Conservation (phyloP, 2,329 filamentous ascomycete genomes). For the Ceratocystis variospora region DNA sequence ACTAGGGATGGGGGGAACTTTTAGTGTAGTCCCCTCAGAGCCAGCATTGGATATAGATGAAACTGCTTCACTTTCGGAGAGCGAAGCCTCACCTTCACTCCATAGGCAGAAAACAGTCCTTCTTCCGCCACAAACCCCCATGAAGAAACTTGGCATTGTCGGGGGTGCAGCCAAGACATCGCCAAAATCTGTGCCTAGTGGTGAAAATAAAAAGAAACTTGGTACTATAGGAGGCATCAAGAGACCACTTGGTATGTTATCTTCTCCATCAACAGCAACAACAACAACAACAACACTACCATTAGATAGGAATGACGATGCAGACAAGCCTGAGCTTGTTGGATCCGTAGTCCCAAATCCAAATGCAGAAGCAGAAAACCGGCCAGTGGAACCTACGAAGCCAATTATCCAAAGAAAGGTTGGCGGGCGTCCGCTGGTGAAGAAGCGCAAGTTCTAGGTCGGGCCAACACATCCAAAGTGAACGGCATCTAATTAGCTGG, state of each 20-base stretch:
- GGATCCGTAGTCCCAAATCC: not conserved
- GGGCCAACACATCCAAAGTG: not conserved
- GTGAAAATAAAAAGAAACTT: not conserved
- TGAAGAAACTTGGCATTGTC: not conserved
- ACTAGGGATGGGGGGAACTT: not conserved
- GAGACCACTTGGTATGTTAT: too few relatives aligned
- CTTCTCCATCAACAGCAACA: not conserved
- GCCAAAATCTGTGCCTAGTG: not conserved
- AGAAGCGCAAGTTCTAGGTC: slow-evolving; percentile 17
- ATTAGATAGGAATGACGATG: not conserved
- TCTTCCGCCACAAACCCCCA: not conserved
- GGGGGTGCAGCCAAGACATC: not conserved
- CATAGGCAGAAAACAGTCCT: not conserved
- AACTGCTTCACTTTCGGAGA: slow-evolving; percentile 7
- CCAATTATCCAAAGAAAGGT: slow-evolving; percentile 8
- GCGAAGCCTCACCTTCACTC: not conserved
- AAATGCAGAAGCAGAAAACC: not conserved
- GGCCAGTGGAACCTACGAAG: not conserved
- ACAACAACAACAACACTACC: not conserved
- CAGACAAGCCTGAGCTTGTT: too few relatives aligned
- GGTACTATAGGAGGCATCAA: not conserved
- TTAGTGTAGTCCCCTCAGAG: not conserved
- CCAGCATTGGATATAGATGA: slow-evolving; percentile 4
- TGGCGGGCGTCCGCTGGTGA: slow-evolving; percentile 14
- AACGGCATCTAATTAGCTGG: not conserved